Percentiles rank a stretch among this genome's conserved stretches.
These are phyloP conservation scores for Melaleuca quinquenervia DNA, from an alignment of 345 rosid genomes.

Conservation along the genomic window DNA sequence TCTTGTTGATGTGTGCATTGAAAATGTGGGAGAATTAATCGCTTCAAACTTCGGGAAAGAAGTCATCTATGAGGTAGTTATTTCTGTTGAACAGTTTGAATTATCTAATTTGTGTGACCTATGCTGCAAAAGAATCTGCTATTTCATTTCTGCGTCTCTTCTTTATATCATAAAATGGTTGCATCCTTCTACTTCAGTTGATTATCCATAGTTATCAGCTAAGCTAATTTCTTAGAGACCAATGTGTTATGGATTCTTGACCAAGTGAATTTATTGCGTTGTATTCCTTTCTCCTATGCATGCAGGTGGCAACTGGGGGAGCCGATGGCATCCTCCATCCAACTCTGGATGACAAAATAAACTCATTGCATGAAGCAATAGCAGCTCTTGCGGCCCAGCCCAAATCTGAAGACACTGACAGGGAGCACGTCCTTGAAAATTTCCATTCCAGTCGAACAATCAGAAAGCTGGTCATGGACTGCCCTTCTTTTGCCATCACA, in stretches of 20 bases:
- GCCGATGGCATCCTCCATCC: constrained; percentile 52
- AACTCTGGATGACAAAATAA: constrained; percentile 43
- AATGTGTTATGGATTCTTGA: not conserved
- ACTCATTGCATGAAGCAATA: constrained; percentile 48
- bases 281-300: not conserved
- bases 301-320: constrained; percentile 72
- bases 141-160: not conserved
- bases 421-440: constrained; percentile 67
- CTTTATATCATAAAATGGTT: not conserved
- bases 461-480: constrained; percentile 61
- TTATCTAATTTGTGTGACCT: not conserved
- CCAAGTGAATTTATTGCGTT: not conserved
- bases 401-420: constrained; percentile 38
- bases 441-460: constrained; percentile 77
- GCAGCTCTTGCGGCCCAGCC: constrained; percentile 52
- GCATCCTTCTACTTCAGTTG: not conserved
- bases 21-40: constrained; percentile 57
- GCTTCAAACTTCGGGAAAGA: constrained; percentile 73
- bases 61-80: constrained; percentile 58
- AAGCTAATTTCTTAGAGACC: not conserved
- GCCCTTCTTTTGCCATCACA: constrained; percentile 53
- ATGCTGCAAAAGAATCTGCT: not conserved
- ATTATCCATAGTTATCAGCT: not conserved
- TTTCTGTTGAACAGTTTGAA: not conserved
- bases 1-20: constrained; percentile 53